Evolutionary conservation across 495 filamentous ascomycete genomes (phyloP).

Genomic region (Daldinia concentrica): DNA sequence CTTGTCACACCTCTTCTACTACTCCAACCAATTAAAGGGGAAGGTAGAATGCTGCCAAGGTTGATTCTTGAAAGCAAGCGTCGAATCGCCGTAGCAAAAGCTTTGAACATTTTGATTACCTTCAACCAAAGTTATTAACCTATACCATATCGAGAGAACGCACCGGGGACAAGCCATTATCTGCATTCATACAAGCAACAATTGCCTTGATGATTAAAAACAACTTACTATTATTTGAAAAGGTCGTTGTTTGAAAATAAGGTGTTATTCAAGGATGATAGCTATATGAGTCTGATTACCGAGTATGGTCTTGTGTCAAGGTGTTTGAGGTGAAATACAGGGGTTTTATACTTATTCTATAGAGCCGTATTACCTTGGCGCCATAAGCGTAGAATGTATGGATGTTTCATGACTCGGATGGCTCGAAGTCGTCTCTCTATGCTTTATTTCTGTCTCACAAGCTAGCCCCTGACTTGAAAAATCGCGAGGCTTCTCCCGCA

Average conservation of each 20-base stretch:
- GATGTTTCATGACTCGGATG: background rate
- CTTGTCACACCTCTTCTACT: background rate
- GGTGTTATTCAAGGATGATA: background rate
- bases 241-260: background rate
- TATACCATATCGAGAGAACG: background rate
- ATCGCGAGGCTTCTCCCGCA: background rate
- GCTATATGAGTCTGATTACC: background rate
- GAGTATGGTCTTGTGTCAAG: background rate
- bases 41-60: background rate
- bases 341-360: background rate
- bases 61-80: background rate
- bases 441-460: background rate
- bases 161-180: background rate
- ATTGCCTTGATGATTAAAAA: background rate
- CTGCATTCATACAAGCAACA: background rate
- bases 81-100: background rate
- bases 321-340: background rate
- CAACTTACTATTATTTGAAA: background rate
- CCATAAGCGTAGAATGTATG: background rate
- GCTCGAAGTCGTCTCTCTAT: background rate
- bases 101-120: background rate
- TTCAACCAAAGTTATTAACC: background rate
- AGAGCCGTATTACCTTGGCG: background rate
- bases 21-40: background rate
- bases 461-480: background rate